Percentiles rank a stretch among this genome's conserved stretches.
phyloP scores from a whole-genome alignment of 2,329 filamentous ascomycete species.

The Pyrenophora tritici-repentis region DNA sequence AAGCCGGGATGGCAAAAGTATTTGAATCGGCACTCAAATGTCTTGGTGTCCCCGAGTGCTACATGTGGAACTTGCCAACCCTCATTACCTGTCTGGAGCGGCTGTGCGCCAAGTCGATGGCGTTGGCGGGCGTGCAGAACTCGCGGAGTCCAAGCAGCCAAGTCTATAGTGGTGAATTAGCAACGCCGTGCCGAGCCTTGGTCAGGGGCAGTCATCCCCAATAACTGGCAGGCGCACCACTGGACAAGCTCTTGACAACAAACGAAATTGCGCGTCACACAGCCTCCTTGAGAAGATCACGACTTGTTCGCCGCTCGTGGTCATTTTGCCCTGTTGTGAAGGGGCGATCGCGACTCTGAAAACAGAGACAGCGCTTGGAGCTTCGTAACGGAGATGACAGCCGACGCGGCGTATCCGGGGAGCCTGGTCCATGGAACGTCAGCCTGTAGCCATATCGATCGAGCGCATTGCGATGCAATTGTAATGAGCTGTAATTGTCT shows the following conservation, averaged over 20 bases:
- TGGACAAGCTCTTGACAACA: conserved; percentile 9
- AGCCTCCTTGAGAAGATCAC: conserved; percentile 12
- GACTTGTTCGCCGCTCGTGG: neutral
- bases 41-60: conserved; percentile 34
- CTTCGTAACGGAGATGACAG: conserved; percentile 1
- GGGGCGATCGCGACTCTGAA: neutral
- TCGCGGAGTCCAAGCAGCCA: conserved; percentile 41
- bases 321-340: neutral
- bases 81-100: conserved; percentile 37
- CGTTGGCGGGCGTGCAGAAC: conserved; percentile 33
- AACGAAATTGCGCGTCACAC: conserved; percentile 16
- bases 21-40: conserved; percentile 38
- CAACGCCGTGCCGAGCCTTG: conserved; percentile 43
- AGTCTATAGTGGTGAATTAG: conserved; percentile 29
- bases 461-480: neutral
- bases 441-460: neutral
- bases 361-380: conserved; percentile 3
- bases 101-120: conserved; percentile 38
- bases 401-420: neutral
- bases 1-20: conserved; percentile 29
- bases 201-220: conserved; percentile 34
- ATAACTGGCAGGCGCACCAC: conserved; percentile 20
- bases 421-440: neutral
- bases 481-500: neutral
- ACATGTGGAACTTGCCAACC: conserved; percentile 47